Conservation (phyloP, 75 land plant species). For the Isoetes taiwanensis region DNA sequence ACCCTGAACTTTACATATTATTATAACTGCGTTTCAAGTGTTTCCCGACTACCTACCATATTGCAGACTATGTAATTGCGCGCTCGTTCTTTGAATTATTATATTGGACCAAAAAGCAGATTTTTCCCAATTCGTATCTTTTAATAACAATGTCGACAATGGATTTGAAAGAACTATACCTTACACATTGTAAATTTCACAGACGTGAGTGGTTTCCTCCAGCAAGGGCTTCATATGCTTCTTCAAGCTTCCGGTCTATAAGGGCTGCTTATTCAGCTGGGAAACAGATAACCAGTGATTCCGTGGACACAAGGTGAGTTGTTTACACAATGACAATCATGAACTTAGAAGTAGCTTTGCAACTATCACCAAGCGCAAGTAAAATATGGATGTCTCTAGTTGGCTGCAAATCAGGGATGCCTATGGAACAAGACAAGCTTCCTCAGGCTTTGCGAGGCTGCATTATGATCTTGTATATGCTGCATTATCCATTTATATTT, state of each 20-base stretch:
- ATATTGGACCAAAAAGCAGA: background rate
- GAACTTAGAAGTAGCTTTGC: too few species aligned
- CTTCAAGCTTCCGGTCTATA: conserved; percentile 66
- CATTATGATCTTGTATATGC: too few species aligned
- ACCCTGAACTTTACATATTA: too few species aligned
- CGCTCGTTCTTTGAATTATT: background rate
- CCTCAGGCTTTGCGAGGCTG: too few species aligned
- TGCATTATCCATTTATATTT: too few species aligned
- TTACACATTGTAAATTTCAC: background rate
- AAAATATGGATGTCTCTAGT: too few species aligned
- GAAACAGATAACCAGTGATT: conserved; percentile 16
- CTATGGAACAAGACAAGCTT: too few species aligned
- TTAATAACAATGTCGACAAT: background rate
- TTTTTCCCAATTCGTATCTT: background rate
- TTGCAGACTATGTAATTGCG: background rate
- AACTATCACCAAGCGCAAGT: too few species aligned
- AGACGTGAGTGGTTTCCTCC: conserved; percentile 97
- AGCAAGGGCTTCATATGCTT: conserved; percentile 68
- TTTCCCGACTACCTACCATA: background rate
- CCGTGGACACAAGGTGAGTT: conserved; percentile 16
- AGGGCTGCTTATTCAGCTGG: conserved; percentile 43
- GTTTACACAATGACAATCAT: too few species aligned
- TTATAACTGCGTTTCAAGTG: too few species aligned
- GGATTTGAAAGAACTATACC: background rate
- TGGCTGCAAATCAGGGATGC: too few species aligned